A percentile compares a stretch with the other conserved stretches of the same genome.
Conservation (phyloP, 1,139 yeast species). For the Sugiyamaella xylanicola region DNA sequence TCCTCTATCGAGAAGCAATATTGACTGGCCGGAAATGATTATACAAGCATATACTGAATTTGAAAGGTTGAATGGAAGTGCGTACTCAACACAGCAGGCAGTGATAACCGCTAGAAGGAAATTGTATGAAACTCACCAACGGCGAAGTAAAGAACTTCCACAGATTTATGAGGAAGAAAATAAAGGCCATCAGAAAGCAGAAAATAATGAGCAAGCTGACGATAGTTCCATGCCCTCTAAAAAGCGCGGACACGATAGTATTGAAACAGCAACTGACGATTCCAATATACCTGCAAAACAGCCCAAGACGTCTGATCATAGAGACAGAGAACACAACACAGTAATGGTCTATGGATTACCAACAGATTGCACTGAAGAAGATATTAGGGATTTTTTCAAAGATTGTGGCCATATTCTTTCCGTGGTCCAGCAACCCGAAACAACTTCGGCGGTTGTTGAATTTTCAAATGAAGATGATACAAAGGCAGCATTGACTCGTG, state of each 20-base stretch:
- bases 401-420: conserved; percentile 59
- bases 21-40: conserved; percentile 58
- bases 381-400: conserved; percentile 50
- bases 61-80: conserved; percentile 46
- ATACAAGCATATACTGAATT: conserved; percentile 51
- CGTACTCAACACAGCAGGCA: conserved; percentile 37
- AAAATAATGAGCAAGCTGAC: background rate
- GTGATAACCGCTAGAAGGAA: conserved; percentile 23
- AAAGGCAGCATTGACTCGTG: conserved; percentile 62
- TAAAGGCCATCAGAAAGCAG: background rate
- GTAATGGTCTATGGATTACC: conserved; percentile 53
- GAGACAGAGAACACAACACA: conserved; percentile 62
- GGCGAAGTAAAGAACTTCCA: conserved; percentile 6
- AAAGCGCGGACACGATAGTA: background rate
- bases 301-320: conserved; percentile 10
- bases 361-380: conserved; percentile 38
- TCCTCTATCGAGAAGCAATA: conserved; percentile 42
- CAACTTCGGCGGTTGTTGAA: conserved; percentile 47
- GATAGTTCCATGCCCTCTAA: background rate
- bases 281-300: conserved; percentile 4
- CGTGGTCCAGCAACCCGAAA: conserved; percentile 5
- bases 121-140: conserved; percentile 15
- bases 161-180: background rate
- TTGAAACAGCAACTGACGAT: conserved; percentile 6
- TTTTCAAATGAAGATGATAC: conserved; percentile 54